A percentile compares a stretch with the other conserved stretches of the same genome.
Evolutionary conservation across 2,329 filamentous ascomycete species (phyloP).

Genomic region (Penicillium sp.): DNA sequence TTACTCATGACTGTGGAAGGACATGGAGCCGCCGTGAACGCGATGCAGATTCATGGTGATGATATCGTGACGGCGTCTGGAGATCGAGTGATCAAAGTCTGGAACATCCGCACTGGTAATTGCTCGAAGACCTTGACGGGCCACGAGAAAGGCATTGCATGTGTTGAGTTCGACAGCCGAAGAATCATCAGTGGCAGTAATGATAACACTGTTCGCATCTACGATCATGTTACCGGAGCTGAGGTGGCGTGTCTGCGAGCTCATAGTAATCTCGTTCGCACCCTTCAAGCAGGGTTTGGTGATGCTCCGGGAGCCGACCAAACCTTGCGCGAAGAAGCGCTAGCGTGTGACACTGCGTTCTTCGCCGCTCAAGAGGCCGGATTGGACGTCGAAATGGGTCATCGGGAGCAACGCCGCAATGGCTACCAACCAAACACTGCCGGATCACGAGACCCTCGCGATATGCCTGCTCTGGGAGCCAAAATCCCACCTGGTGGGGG

Average conservation of each 20-base stretch:
- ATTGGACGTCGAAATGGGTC: constrained; percentile 34
- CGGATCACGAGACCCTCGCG: constrained; percentile 70
- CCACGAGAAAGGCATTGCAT: constrained; percentile 93
- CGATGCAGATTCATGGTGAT: constrained; percentile 81
- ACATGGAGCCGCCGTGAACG: constrained; percentile 90
- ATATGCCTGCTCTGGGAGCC: constrained; percentile 73
- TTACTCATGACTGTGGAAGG: constrained; percentile 78
- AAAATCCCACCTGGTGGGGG: constrained; percentile 89
- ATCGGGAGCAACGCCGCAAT: constrained; percentile 52
- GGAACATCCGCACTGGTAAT: constrained; percentile 79
- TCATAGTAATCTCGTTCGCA: constrained; percentile 82
- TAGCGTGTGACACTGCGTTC: constrained; percentile 69
- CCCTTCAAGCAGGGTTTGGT: constrained; percentile 91
- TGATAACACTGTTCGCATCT: constrained; percentile 93
- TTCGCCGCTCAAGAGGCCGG: constrained; percentile 57
- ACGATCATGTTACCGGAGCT: constrained; percentile 78
- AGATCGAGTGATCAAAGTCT: constrained; percentile 89
- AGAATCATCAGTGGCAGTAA: constrained; percentile 95
- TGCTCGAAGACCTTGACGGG: constrained; percentile 78
- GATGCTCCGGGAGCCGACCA: constrained; percentile 77
- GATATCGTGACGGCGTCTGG: constrained; percentile 94
- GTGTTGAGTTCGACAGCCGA: constrained; percentile 91
- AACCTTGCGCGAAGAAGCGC: constrained; percentile 71
- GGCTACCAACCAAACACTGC: constrained; percentile 57
- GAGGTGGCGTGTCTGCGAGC: constrained; percentile 85